A percentile compares a stretch with the other conserved stretches of the same genome.
phyloP scores from a whole-genome alignment of 768 basidiomycete genomes.

The Hebeloma cylindrosporum region DNA sequence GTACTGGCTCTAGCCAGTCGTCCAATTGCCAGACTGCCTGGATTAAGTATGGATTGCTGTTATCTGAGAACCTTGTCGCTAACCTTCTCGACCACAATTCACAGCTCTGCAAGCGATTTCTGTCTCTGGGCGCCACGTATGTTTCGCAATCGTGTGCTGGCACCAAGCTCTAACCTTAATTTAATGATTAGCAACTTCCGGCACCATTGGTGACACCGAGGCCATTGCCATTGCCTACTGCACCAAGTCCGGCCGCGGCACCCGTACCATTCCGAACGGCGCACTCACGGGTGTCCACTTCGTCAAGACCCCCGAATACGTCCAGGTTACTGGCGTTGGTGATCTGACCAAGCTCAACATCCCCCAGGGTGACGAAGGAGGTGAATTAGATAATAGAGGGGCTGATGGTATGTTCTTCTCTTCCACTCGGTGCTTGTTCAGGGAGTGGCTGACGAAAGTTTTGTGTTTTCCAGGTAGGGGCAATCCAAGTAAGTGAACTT shows the following conservation, averaged over 20 bases:
- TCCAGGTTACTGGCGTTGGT: slow-evolving; percentile 62
- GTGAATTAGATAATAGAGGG: slow-evolving; percentile 75
- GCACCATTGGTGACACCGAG: slow-evolving; percentile 68
- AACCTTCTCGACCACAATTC: slow-evolving; percentile 1
- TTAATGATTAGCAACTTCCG: slow-evolving; percentile 31
- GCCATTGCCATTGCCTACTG: slow-evolving; percentile 73
- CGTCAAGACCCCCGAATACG: slow-evolving; percentile 63
- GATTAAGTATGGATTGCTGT: slow-evolving; percentile 51
- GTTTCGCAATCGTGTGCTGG: slow-evolving; percentile 10
- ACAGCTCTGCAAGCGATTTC: slow-evolving; percentile 62
- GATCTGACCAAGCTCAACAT: slow-evolving; percentile 73
- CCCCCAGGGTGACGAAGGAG: slow-evolving; percentile 49
- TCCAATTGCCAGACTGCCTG: slow-evolving; percentile 73
- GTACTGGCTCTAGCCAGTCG: slow-evolving; percentile 49
- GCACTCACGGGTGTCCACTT: slow-evolving; percentile 69
- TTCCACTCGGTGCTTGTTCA: not conserved
- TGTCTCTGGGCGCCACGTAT: slow-evolving; percentile 66
- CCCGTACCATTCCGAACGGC: slow-evolving; percentile 70
- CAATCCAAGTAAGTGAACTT: slow-evolving; percentile 38
- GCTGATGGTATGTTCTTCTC: slow-evolving; percentile 45
- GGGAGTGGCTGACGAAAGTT: not conserved
- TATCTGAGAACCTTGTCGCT: no score
- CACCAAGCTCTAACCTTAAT: not conserved
- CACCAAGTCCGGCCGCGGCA: slow-evolving; percentile 68
- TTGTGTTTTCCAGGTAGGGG: slow-evolving; percentile 35